These are phyloP conservation scores for Diophrys sp. DNA, from an alignment of 73 alveolate genomes.

Conservation along the genomic window DNA sequence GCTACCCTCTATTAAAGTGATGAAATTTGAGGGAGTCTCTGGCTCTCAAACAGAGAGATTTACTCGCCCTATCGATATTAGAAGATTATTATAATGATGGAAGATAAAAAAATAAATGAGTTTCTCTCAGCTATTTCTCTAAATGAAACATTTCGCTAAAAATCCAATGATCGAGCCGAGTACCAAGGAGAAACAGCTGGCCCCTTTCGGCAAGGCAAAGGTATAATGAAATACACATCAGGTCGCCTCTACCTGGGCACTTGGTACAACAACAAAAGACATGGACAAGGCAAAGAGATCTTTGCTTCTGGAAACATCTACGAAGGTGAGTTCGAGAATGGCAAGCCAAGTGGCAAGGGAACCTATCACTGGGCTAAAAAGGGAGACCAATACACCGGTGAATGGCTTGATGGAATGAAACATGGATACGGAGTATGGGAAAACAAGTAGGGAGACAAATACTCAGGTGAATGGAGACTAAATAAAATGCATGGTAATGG, in stretches of 20 bases:
- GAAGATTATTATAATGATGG: too few relatives aligned
- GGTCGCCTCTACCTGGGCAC: slow-evolving; percentile 11
- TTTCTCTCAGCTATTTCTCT: too few relatives aligned
- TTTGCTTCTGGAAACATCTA: slow-evolving; percentile 50
- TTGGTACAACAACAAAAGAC: slow-evolving; percentile 39
- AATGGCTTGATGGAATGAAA: slow-evolving; percentile 39
- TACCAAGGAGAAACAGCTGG: background rate
- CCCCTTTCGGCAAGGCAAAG: slow-evolving; percentile 3
- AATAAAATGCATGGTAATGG: slow-evolving; percentile 72
- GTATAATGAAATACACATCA: background rate
- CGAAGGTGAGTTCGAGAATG: slow-evolving; percentile 61
- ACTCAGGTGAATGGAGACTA: slow-evolving; percentile 63
- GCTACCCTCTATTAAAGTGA: too few relatives aligned
- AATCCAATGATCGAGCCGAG: background rate
- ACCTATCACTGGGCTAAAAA: slow-evolving; percentile 33
- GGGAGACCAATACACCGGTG: slow-evolving; percentile 51
- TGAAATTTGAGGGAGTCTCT: too few relatives aligned
- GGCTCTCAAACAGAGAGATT: too few relatives aligned
- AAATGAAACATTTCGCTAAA: background rate
- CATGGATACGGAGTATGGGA: slow-evolving; percentile 20
- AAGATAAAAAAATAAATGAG: too few relatives aligned
- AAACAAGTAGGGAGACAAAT: slow-evolving; percentile 24
- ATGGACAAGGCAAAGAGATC: slow-evolving; percentile 68
- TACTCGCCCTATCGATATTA: too few relatives aligned
- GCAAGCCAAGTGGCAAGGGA: slow-evolving; percentile 42